Base-by-base conservation (phyloP, 2,329 filamentous ascomycete species). In the Eutypella sp. region DNA sequence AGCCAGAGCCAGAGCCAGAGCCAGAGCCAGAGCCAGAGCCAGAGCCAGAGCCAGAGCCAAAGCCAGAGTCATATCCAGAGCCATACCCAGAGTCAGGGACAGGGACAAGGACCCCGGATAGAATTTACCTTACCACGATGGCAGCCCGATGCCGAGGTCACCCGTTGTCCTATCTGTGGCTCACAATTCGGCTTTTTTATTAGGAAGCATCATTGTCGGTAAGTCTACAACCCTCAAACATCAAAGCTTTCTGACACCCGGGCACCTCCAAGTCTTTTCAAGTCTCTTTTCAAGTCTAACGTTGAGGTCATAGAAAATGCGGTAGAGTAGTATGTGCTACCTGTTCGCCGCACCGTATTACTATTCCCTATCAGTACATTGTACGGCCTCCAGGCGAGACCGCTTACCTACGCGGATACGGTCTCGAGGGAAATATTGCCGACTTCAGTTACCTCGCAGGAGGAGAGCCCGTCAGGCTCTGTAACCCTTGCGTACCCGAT, bases 281-380 rank as follows among this genome's bases (percentile, higher is more conserved):
- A n/a, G n/a, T n/a, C n/a, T n/a, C n/a, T n/a, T n/a, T n/a, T n/a
- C 22, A 18, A 31, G 38, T 19, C 43, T 53, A 47, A 55, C 27
- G 39, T 20, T 40, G 36, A 22, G 4, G 6, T 8, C 22, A 39
- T 40, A 87, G 84, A 55, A 96, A 96, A 78, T 97, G 92, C 63
- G 92, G 92, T 39, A 77, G 90, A 50, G 91, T 97, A 8, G 92
- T 97, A 20, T 97, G 92, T 67, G 83, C 84, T 47, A 76, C 82
- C 18, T 97, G 92, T 69, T 96, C 92, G 3, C 92, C 92, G 3
- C 92, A 97, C 66, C 82, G 90, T 50, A 97, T 97, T 61, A 95
- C 88, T 3, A 96, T 97, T 52, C 92, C 92, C 1, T 81, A 91
- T 53, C 88, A 93, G 61, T 97, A 89, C 64, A 96, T 97, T 53